These are phyloP conservation scores for Beauveria sp. DNA, from an alignment of 2,329 filamentous ascomycete species.

Conservation along the genomic window DNA sequence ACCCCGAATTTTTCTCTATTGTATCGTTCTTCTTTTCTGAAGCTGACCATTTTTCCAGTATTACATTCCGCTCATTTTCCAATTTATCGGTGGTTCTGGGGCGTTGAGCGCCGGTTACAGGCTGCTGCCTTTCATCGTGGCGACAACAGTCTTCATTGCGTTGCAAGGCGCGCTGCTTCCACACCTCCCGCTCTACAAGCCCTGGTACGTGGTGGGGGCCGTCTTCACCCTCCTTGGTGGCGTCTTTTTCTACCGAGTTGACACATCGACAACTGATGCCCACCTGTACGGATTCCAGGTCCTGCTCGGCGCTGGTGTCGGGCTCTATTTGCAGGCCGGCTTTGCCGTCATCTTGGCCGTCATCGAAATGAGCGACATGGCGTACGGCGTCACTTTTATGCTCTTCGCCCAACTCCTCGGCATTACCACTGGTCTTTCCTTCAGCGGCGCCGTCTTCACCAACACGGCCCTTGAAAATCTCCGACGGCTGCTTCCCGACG, in stretches of 20 bases:
- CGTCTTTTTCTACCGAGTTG: slow-evolving; percentile 16
- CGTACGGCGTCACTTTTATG: slow-evolving; percentile 28
- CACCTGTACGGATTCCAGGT: slow-evolving; percentile 29
- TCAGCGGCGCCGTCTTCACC: too few relatives aligned
- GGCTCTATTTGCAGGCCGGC: slow-evolving; percentile 24
- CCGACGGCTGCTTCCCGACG: too few relatives aligned
- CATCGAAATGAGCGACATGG: slow-evolving; percentile 21
- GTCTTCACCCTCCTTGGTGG: slow-evolving; percentile 25
- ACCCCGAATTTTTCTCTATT: too few relatives aligned
- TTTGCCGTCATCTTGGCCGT: slow-evolving; percentile 28
- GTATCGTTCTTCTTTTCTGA: background rate
- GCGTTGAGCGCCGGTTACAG: slow-evolving; percentile 31
- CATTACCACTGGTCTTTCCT: background rate
- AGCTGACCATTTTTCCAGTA: slow-evolving; percentile 22
- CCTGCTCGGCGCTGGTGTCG: slow-evolving; percentile 33
- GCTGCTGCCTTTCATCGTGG: slow-evolving; percentile 33
- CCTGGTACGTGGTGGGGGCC: slow-evolving; percentile 30
- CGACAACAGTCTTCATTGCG: slow-evolving; percentile 27
- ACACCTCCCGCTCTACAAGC: slow-evolving; percentile 29
- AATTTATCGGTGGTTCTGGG: slow-evolving; percentile 35
- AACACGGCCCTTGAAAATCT: too few relatives aligned
- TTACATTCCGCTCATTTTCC: slow-evolving; percentile 43
- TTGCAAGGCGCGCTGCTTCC: slow-evolving; percentile 28
- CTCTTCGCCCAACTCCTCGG: slow-evolving; percentile 14
- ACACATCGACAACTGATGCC: background rate